Conservation (phyloP, 495 filamentous ascomycete species). For the Rostrohypoxylon terebratum region DNA sequence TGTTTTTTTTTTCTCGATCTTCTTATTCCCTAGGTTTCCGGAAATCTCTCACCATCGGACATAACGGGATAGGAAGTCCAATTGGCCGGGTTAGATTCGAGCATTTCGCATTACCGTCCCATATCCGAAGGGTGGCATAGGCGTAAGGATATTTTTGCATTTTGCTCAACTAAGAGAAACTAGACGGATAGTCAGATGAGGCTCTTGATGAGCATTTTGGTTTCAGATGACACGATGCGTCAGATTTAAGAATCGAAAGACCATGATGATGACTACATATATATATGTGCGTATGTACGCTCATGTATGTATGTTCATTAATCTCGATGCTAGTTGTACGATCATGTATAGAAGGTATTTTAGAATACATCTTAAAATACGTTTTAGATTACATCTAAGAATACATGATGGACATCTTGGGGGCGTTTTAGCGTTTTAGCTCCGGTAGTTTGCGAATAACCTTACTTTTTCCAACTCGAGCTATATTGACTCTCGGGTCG, state of each 20-base stretch:
- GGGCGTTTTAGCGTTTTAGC: neutral
- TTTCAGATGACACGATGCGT: neutral
- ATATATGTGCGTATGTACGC: neutral
- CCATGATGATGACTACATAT: neutral
- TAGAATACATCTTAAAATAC: neutral
- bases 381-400: neutral
- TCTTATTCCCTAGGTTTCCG: slow-evolving; percentile 1
- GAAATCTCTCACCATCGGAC: slow-evolving; percentile 10
- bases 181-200: neutral
- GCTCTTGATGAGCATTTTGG: neutral
- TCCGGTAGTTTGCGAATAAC: neutral
- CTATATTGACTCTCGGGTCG: slow-evolving; percentile 14
- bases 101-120: neutral
- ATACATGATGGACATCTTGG: neutral
- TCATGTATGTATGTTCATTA: neutral
- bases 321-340: neutral
- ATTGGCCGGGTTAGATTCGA: neutral
- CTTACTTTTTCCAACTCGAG: slow-evolving; percentile 1
- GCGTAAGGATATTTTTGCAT: neutral
- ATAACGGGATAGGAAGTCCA: neutral
- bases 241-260: neutral
- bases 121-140: neutral
- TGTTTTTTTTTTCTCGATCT: neutral
- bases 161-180: neutral
- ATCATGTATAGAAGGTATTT: neutral